Evolutionary conservation across 352 stramenopile species (phyloP).

Genomic region (Globisporangium iwayamae): DNA sequence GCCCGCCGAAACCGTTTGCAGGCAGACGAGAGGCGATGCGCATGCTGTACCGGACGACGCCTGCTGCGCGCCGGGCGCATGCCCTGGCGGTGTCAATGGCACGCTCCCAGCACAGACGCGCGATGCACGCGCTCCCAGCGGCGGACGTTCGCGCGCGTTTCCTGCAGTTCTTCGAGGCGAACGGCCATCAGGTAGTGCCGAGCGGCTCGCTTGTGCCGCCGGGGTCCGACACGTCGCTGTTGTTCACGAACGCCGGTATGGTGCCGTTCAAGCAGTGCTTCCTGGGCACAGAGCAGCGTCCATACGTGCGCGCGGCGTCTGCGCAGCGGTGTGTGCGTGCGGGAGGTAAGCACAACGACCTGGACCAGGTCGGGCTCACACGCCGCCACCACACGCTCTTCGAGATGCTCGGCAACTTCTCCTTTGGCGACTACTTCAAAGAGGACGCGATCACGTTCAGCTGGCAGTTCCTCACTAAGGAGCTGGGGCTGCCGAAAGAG

Average conservation of each 20-base stretch:
- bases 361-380: slow-evolving; percentile 97
- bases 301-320: slow-evolving; percentile 90
- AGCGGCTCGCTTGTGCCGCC: slow-evolving; percentile 72
- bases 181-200: slow-evolving; percentile 57
- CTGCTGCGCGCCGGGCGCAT: slow-evolving; percentile 7
- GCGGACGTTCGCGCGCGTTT: slow-evolving; percentile 50
- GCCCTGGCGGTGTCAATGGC: neutral
- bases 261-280: slow-evolving; percentile 94
- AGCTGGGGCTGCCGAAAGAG: slow-evolving; percentile 59
- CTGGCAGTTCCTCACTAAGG: slow-evolving; percentile 93
- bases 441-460: slow-evolving; percentile 93
- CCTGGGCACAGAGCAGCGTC: slow-evolving; percentile 72
- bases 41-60: neutral
- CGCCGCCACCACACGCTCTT: slow-evolving; percentile 98
- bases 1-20: too few relatives aligned
- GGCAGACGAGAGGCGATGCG: neutral
- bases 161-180: slow-evolving; percentile 63
- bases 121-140: slow-evolving; percentile 39
- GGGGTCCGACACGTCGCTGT: slow-evolving; percentile 89
- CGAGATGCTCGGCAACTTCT: slow-evolving; percentile 99
- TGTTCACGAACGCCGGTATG: slow-evolving; percentile 98
- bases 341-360: slow-evolving; percentile 98
- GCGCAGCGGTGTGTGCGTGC: slow-evolving; percentile 97
- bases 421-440: slow-evolving; percentile 98
- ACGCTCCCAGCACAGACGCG: slow-evolving; percentile 8